Base-by-base conservation (phyloP, 2,329 filamentous ascomycete species). In the Annulohypoxylon truncatum region DNA sequence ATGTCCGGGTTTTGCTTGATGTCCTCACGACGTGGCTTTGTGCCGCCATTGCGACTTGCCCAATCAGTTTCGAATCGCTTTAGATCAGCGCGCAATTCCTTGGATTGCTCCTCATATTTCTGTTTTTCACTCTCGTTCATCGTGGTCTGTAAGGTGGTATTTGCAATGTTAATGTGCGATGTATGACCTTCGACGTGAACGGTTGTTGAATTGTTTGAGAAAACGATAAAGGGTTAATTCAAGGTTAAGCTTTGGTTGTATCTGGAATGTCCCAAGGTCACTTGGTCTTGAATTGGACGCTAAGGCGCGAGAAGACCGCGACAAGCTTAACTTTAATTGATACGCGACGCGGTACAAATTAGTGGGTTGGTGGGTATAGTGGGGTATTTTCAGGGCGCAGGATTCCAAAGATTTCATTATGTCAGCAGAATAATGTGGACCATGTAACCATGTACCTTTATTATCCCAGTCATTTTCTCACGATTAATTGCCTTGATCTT, bases 41-140 rank as follows among this genome's bases (percentile, higher is more conserved):
- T 85, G 53, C 92, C 91, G 29, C 80, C 81, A 74, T 94, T 85
- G 13, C 82, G 77, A 22, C 81, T 80, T 4, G 87, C 85, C 82
- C 92, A 95, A 5, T 85, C 81, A 68, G 82, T 87, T 76, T 96
- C 92, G 89, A 92, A 96, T 69, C 79, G 78, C 79, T 95, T 95
- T 50, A 95, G 80, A 67, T 92, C 88, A 35, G 82, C 79, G n/a
- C 90, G 86, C n/a, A 94, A 80, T 52, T 82, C 75, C 68, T 83
- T 82, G 10, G 83, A 84, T 72, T 84, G 81, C 8, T 73, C 75
- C 74, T 88, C 85, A 63, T 85, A 86, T 58, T 77, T 73, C 12
- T 77, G 73, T 74, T 76, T 83, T 15, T 80, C 77, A 10, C 71
- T 72, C 22, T 82, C 79, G 66, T 87, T 83, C 85, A 88, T 87